A percentile compares a stretch with the other conserved stretches of the same genome.
Evolutionary conservation across 2,329 filamentous ascomycete species (phyloP).

Genomic region (Hymenoscyphus infarciens): DNA sequence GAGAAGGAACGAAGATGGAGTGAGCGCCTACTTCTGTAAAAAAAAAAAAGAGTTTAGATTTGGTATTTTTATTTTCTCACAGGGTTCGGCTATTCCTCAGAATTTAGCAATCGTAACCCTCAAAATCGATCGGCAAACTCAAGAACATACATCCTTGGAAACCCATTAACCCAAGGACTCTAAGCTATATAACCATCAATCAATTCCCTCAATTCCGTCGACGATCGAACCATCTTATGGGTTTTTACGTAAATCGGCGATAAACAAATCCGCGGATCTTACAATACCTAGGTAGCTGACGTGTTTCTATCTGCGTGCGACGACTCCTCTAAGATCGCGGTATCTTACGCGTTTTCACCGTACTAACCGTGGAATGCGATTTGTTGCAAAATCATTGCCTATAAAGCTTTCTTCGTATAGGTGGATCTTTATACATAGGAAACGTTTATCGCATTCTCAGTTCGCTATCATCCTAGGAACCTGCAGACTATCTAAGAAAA

Average conservation of each 20-base stretch:
- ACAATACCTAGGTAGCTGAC: neutral
- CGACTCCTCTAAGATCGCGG: neutral
- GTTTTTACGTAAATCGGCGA: neutral
- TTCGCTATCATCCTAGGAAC: neutral
- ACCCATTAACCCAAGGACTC: neutral
- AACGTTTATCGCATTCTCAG: neutral
- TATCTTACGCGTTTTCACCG: neutral
- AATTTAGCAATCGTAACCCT: neutral
- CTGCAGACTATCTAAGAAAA: no score
- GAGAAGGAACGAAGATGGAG: no score
- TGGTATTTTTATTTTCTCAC: no score
- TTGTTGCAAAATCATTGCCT: neutral
- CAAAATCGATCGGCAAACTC: neutral
- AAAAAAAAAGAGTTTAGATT: no score
- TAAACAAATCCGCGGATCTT: neutral
- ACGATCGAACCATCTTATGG: neutral
- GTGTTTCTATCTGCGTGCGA: neutral
- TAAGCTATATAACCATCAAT: neutral
- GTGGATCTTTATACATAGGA: neutral
- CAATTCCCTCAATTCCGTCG: neutral
- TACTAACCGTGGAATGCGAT: neutral
- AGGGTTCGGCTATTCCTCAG: no score
- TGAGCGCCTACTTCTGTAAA: no score
- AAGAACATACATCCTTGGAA: neutral
- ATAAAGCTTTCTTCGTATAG: slow-evolving; percentile 1